These are phyloP conservation scores for Asterella californica DNA, from an alignment of 225 moss, liverwort and hornwort species.

Conservation along the genomic window DNA sequence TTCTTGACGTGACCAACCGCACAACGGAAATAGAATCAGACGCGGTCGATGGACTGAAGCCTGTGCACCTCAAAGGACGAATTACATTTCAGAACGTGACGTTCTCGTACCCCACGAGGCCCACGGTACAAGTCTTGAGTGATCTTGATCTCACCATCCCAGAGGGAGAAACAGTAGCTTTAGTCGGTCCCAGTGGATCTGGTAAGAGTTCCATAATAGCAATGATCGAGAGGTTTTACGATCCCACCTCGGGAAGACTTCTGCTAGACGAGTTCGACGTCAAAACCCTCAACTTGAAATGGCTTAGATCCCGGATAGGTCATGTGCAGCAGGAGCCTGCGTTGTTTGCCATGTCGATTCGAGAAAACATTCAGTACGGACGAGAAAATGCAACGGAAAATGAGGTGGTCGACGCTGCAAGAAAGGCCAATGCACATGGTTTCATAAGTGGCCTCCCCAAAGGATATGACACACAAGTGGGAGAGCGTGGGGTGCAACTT, in stretches of 20 bases:
- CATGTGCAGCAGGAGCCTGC: constrained; percentile 69
- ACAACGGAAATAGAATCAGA: constrained; percentile 65
- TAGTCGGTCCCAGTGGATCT: constrained; percentile 84
- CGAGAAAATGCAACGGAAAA: constrained; percentile 55
- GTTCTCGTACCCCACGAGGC: constrained; percentile 76
- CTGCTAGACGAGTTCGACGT: constrained; percentile 57
- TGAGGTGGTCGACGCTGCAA: constrained; percentile 62
- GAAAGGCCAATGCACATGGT: constrained; percentile 61
- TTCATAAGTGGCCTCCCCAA: constrained; percentile 66
- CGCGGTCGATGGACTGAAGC: constrained; percentile 47
- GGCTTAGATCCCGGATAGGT: constrained; percentile 54
- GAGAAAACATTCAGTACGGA: constrained; percentile 72
- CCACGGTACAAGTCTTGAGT: constrained; percentile 51
- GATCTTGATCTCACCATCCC: constrained; percentile 61
- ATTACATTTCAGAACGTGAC: constrained; percentile 59
- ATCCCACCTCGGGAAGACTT: constrained; percentile 53
- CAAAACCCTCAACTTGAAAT: constrained; percentile 51
- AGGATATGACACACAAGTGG: constrained; percentile 56
- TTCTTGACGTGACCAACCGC: constrained; percentile 61
- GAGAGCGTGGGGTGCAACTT: constrained; percentile 52
- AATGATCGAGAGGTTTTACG: constrained; percentile 66
- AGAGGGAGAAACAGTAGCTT: constrained; percentile 67
- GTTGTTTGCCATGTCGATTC: constrained; percentile 60
- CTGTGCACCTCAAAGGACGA: constrained; percentile 43
- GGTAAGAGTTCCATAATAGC: constrained; percentile 42